Evolutionary conservation across 192 early-diverging fungal species (phyloP).

Genomic region (Borealophlyctis nickersoniae): DNA sequence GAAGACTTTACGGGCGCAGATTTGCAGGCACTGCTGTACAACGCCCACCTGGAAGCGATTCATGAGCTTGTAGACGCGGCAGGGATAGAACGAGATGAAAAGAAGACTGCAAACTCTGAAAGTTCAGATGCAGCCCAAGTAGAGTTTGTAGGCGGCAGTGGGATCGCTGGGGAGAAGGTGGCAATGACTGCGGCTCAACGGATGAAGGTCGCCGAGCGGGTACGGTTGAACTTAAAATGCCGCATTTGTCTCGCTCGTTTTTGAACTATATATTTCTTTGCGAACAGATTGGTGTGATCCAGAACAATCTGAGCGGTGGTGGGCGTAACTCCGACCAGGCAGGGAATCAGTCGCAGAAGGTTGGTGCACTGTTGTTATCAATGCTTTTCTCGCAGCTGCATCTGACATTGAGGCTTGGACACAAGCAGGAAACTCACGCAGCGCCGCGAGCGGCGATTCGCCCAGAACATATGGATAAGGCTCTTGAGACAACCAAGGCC

Average conservation of each 20-base stretch:
- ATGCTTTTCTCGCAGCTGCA: too few relatives aligned
- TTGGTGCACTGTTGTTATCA: too few relatives aligned
- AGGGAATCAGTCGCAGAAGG: too few relatives aligned
- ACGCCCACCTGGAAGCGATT: slow-evolving; percentile 86
- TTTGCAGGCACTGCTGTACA: slow-evolving; percentile 89
- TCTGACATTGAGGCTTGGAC: too few relatives aligned
- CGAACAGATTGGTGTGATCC: too few relatives aligned
- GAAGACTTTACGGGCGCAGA: slow-evolving; percentile 89
- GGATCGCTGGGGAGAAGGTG: slow-evolving; percentile 4
- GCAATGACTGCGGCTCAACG: slow-evolving; percentile 21
- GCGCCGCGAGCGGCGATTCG: slow-evolving; percentile 31
- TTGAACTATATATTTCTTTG: too few relatives aligned
- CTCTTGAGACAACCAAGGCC: slow-evolving; percentile 55
- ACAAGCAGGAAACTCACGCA: too few relatives aligned
- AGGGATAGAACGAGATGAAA: slow-evolving; percentile 3
- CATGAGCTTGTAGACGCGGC: slow-evolving; percentile 62
- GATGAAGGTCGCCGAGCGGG: slow-evolving; percentile 26
- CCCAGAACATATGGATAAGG: slow-evolving; percentile 55
- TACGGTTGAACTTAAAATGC: too few relatives aligned
- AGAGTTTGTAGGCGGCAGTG: slow-evolving; percentile 24
- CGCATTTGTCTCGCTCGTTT: too few relatives aligned
- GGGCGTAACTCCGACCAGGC: too few relatives aligned
- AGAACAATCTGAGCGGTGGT: too few relatives aligned
- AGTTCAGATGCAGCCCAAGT: not conserved
- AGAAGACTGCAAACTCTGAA: slow-evolving; percentile 1